phyloP scores from a whole-genome alignment of 176 grass and related monocot genomes.

The Sorghum bicolor region Sorghum_bicolor_NCBIv3 NC_012875.2:43372501-43373000 shows the following conservation, averaged over 20 bases:
- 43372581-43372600: not conserved
- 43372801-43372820: conserved; percentile 89
- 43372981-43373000: conserved; percentile 96
- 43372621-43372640: not conserved
- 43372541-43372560: conserved; percentile 7
- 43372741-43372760: conserved; percentile 59
- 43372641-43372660: not conserved
- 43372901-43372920: conserved; percentile 91
- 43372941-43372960: conserved; percentile 20
- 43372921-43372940: conserved; percentile 58
- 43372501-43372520: not conserved
- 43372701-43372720: not conserved
- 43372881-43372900: conserved; percentile 97
- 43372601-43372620: not conserved
- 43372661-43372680: conserved; percentile 7
- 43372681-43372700: conserved; percentile 13
- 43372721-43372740: conserved; percentile 15
- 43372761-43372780: conserved; percentile 98
- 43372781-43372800: conserved; percentile 80
- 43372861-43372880: conserved; percentile 91
- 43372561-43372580: conserved; percentile 6
- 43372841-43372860: conserved; percentile 91
- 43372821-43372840: conserved; percentile 89
- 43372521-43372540: not conserved
- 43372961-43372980: conserved; percentile 21